These are phyloP conservation scores for Aspergillus fructus DNA, from an alignment of 2,329 filamentous ascomycete genomes.

Conservation along the genomic window DNA sequence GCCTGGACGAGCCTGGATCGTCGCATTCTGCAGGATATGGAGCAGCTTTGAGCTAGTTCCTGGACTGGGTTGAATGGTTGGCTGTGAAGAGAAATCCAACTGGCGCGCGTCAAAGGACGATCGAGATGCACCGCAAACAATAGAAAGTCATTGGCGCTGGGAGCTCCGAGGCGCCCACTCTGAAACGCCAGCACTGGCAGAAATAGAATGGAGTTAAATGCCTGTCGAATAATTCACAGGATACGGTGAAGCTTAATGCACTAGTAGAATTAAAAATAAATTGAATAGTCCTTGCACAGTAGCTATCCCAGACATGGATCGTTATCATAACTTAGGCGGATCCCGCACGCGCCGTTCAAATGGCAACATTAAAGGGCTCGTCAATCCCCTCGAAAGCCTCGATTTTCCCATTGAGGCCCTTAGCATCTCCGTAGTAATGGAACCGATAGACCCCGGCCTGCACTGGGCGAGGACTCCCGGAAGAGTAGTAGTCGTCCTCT, in stretches of 20 bases:
- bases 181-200: conserved; percentile 10
- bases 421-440: conserved; percentile 81
- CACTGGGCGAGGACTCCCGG: conserved; percentile 34
- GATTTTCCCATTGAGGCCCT: conserved; percentile 62
- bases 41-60: neutral
- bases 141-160: conserved; percentile 9
- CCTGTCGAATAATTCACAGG: neutral
- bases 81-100: conserved; percentile 7
- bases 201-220: conserved; percentile 1
- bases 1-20: neutral
- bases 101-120: conserved; percentile 19
- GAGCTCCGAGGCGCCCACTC: neutral
- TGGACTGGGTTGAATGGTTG: conserved; percentile 6
- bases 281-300: neutral
- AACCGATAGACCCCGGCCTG: conserved; percentile 69
- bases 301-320: neutral
- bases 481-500: conserved; percentile 52
- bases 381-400: conserved; percentile 69
- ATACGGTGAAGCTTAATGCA: neutral
- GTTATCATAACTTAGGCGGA: neutral
- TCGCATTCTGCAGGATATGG: conserved; percentile 2
- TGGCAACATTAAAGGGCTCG: conserved; percentile 41
- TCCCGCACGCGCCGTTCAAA: neutral
- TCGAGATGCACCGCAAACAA: neutral
- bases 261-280: neutral